Evolutionary conservation across 2,329 filamentous ascomycete genomes (phyloP), one percentile per base, ranked within the genome.

Genomic region (Waltergamsia citrina): DNA sequence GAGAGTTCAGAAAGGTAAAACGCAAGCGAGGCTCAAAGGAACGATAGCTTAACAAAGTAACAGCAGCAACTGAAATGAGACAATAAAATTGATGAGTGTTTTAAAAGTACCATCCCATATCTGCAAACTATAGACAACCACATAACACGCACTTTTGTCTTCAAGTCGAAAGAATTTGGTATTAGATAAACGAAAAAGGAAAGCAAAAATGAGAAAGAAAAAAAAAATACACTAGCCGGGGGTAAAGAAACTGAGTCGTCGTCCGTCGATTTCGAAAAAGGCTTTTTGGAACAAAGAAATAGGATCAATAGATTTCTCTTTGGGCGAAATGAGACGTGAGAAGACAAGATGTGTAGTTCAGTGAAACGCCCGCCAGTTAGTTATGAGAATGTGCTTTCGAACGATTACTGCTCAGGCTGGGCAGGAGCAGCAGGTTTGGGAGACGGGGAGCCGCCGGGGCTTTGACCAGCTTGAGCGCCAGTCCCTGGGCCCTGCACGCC

Each of bases 401-500:
- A n/a, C 23, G 23, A 25, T 25, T 8, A 25, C 23, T n/a, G n/a
- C n/a, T n/a, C n/a, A 7, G 26, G 14, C 10, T 10, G 26, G 15
- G 7, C 26, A 15, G 10, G 10, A 15, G 7, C 26, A 11, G 32
- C 20, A 29, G 26, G 20, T 16, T 16, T 30, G 18, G 29, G 18
- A 11, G 29, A 18, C 24, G 32, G 24, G 8, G 22, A 15, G 15
- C 17, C 18, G 15, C 19, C 19, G 17, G 33, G n/a, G 32, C 23
- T 35, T 8, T 18, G 12, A 14, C 26, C 5, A 29, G 26, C 19
- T 4, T 20, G 10, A 21, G 32, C 9, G 17, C n/a, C n/a, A n/a
- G 22, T 29, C 10, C 18, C 15, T 18, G 69, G 63, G 6, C 51
- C 54, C 26, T 48, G 51, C 22, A 56, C 56, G 28, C 60, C 66